Evolutionary conservation across 2,329 filamentous ascomycete species (phyloP).

Genomic region (Trichophyton schoenleinii): DNA sequence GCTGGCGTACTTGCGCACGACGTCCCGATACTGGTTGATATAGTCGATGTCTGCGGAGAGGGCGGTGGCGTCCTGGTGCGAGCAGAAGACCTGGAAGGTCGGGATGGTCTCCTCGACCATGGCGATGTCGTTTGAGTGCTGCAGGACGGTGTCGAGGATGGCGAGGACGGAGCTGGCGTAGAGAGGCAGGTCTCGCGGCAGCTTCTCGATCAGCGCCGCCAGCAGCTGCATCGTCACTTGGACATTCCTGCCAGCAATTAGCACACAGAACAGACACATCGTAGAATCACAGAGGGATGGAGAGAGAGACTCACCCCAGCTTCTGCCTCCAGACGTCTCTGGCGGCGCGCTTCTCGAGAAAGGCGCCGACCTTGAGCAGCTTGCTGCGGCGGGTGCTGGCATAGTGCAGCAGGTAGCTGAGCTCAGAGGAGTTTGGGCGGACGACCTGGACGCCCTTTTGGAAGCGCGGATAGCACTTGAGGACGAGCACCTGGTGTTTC

Average conservation of each 20-base stretch:
- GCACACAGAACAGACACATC: background rate
- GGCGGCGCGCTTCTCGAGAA: slow-evolving; percentile 86
- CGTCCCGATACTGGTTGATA: slow-evolving; percentile 65
- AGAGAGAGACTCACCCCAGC: slow-evolving; percentile 58
- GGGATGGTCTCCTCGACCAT: slow-evolving; percentile 84
- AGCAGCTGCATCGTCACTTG: slow-evolving; percentile 92
- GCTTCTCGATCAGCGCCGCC: slow-evolving; percentile 81
- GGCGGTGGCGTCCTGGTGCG: slow-evolving; percentile 72
- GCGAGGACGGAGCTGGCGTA: slow-evolving; percentile 76
- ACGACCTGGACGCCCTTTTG: slow-evolving; percentile 86
- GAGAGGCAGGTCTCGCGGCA: slow-evolving; percentile 76
- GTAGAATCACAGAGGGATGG: background rate
- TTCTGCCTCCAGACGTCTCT: slow-evolving; percentile 81
- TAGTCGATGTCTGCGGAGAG: slow-evolving; percentile 79
- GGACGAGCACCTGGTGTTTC: slow-evolving; percentile 89
- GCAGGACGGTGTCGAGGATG: slow-evolving; percentile 69
- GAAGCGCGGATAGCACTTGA: slow-evolving; percentile 91
- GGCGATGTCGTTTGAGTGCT: slow-evolving; percentile 71
- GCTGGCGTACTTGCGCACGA: slow-evolving; percentile 65
- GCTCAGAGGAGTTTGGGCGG: slow-evolving; percentile 90
- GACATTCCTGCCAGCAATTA: slow-evolving; percentile 52
- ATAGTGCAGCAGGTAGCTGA: slow-evolving; percentile 95
- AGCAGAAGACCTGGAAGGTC: slow-evolving; percentile 79
- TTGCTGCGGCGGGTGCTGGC: slow-evolving; percentile 88
- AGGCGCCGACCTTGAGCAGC: slow-evolving; percentile 88